Base-by-base conservation (phyloP, 441 rosid species). In the Manihot esculenta region DNA sequence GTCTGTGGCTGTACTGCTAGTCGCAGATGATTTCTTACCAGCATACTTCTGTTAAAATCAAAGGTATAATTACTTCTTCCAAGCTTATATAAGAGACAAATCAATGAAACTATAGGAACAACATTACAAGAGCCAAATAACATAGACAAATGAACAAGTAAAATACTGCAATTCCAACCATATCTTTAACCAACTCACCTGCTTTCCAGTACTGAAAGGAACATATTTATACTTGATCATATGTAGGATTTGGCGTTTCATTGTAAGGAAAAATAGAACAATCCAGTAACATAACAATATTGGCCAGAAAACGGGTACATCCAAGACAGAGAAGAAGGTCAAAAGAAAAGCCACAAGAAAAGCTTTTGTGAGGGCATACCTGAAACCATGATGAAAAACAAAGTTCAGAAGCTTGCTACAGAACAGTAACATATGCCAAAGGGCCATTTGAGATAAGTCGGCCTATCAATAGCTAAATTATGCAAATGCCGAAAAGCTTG, bases 171-270 rank as follows among this genome's bases (percentile, higher is more conserved):
- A 41, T 23, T 7, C 0, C 42, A 3, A 56, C 2, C 14, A 68
- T 27, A 11, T n/a, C 23, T 10, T 41, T 59, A 14, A 33, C 5
- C 10, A 59, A 69, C 47, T 58, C n/a, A 59, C 73, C 73, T 70
- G 73, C 66, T 70, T 70, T 48, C 73, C 73, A 59, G 48, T 12
- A 38, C 21, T 24, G 14, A 70, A 48, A 0, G 73, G 73, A 10
- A 86, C 61, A 67, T 88, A 88, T 73, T 74, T 83, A 77, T 88
- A 86, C 76, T 84, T 86, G 53, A 86, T 81, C 90, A 88, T 88
- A 78, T 88, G 93, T 62, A 78, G 53, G 48, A 86, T 83, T 73
- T 88, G 93, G 72, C 90, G 87, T 74, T 78, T 83, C 90, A 84
- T 84, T 9, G 90, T 84, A 50, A 88, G 85, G 72, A 81, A 76